These are phyloP conservation scores for Coemansia sp. DNA, from an alignment of 192 early-diverging fungal genomes.

Conservation along the genomic window DNA sequence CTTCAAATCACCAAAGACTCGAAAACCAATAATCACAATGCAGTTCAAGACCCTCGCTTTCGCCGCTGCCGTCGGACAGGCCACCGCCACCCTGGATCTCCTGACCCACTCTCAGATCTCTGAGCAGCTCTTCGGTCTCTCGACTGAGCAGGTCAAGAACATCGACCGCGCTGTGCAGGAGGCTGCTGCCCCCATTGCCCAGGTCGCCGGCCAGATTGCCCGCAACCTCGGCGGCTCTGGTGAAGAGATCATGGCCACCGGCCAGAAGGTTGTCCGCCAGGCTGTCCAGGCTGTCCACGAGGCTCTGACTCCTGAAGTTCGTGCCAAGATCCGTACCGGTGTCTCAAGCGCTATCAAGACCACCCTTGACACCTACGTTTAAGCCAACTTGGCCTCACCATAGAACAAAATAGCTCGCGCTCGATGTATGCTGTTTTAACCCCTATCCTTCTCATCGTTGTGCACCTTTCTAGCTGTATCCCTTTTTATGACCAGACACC, in stretches of 20 bases:
- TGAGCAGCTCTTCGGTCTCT: constrained; percentile 53
- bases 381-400: constrained; percentile 11
- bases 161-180: constrained; percentile 55
- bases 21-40: constrained; percentile 19
- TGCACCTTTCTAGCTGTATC: background rate
- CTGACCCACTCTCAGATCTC: constrained; percentile 54
- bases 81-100: constrained; percentile 53
- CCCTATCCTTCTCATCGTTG: background rate
- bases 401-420: too few species aligned
- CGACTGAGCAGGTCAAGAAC: constrained; percentile 56
- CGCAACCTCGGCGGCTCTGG: constrained; percentile 53
- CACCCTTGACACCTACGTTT: constrained; percentile 56
- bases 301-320: constrained; percentile 53
- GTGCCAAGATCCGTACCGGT: constrained; percentile 54
- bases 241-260: constrained; percentile 49
- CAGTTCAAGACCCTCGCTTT: constrained; percentile 53
- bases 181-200: constrained; percentile 53
- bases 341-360: constrained; percentile 56
- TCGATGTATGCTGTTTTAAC: background rate
- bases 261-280: constrained; percentile 56
- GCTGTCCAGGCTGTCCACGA: constrained; percentile 53
- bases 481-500: too few species aligned
- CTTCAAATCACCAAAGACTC: background rate
- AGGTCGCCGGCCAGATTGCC: constrained; percentile 54
- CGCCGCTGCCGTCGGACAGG: constrained; percentile 51